Evolutionary conservation across 2,329 filamentous ascomycete species (phyloP), one percentile per base, ranked within the genome.

Genomic region (Bipolaris gigantea): DNA sequence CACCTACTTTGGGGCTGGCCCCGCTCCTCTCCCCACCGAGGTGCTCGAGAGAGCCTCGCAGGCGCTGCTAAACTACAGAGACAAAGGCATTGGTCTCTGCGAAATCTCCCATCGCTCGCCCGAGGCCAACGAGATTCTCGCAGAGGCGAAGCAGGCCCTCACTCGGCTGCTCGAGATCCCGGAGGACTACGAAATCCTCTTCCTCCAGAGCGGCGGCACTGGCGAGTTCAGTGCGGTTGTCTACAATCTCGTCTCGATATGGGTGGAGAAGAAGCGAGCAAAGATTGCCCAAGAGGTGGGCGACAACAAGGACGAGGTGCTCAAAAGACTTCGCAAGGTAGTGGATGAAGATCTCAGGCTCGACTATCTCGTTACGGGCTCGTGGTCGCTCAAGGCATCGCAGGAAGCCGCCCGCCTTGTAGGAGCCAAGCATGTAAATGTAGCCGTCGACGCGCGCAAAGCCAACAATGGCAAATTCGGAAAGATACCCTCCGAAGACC

Each of bases 351-450:
- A 93, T 55, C 79, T 97, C 63, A 89, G 88, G 77, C 73, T 95
- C 39, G 93, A 97, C 76, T 97, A 97, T 76, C 77, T 97, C 41
- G 85, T 97, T 49, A 97, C 93, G 3, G 93, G 93, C 49, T 86
- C 88, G 49, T 97, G 92, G 90, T 95, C 90, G 16, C 80, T 90
- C 62, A 97, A 97, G 78, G 92, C 92, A 11, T 87, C 85, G 33
- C 88, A 92, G 73, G 93, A 97, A 77, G 92, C 89, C 4, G 81
- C 81, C 53, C 83, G 92, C 49, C 80, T 97, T 9, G 74, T 96
- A 2, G 92, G 93, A 18, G 75, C 86, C 2, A 85, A 92, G 71
- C 80, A 89, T 62, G 88, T 96, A 75, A 96, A 97, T 72, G 77
- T 96, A 30, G 92, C 83, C 10, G 77, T 86, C 11, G 91, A 96